Conservation (phyloP, 495 filamentous ascomycete genomes). For the Daldinia concentrica region DNA sequence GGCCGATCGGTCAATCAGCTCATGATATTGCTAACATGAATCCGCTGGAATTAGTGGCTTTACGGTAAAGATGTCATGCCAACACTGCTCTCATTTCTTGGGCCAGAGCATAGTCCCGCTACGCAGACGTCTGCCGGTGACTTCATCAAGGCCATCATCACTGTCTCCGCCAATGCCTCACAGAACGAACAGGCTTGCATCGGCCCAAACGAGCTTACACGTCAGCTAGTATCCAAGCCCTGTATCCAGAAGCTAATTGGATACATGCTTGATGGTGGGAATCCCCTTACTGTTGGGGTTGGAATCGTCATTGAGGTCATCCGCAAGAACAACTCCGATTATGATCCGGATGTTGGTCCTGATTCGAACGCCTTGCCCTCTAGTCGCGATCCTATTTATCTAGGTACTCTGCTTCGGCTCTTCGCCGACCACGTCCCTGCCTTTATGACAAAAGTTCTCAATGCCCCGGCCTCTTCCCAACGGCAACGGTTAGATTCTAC, state of each 20-base stretch:
- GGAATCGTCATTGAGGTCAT: conserved; percentile 99
- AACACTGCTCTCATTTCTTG: conserved; percentile 84
- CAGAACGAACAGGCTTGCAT: conserved; percentile 98
- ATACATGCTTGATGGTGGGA: conserved; percentile 94
- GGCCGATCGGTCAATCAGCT: neutral
- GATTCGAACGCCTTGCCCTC: conserved; percentile 81
- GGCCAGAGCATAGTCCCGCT: conserved; percentile 79
- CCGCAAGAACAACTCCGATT: conserved; percentile 99
- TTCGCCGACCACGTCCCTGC: conserved; percentile 93
- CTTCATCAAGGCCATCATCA: conserved; percentile 98
- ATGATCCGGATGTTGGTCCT: conserved; percentile 87
- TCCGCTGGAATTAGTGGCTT: conserved; percentile 74
- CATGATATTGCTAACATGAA: conserved; percentile 21
- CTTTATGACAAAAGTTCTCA: conserved; percentile 92
- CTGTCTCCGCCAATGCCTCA: conserved; percentile 96
- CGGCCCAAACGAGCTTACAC: conserved; percentile 94
- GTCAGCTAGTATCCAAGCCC: conserved; percentile 89
- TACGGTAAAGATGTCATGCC: conserved; percentile 92
- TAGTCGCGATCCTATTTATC: conserved; percentile 92
- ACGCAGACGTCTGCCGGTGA: conserved; percentile 97
- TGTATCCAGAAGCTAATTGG: conserved; percentile 84
- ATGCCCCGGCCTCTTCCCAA: conserved; percentile 58
- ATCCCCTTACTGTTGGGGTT: conserved; percentile 94
- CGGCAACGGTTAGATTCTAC: conserved; percentile 64
- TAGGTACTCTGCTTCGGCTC: conserved; percentile 88